A percentile compares a stretch with the other conserved stretches of the same genome.
Conservation (phyloP, 1,284 basidiomycete species). For the Amylostereum areolatum region DNA sequence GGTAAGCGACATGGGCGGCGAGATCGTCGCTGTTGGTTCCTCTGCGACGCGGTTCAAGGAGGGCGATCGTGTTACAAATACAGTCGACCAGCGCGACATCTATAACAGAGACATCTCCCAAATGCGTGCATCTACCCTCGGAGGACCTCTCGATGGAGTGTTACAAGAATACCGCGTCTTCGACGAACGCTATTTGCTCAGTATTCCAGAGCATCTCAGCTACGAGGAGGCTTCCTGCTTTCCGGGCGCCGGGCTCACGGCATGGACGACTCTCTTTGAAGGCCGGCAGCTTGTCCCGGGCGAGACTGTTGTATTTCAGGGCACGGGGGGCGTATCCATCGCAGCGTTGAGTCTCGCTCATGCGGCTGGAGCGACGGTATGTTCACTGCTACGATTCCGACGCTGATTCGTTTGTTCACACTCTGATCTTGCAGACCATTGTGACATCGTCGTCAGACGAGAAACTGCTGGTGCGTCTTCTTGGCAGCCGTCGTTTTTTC, state of each 20-base stretch:
- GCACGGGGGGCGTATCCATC: constrained; percentile 35
- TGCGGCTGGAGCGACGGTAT: not conserved
- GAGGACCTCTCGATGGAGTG: constrained; percentile 9
- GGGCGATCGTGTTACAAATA: constrained; percentile 1
- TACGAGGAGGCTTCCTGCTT: constrained; percentile 8
- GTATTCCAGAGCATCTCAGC: constrained; percentile 2
- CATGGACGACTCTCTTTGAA: constrained; percentile 33
- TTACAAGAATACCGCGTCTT: constrained; percentile 7
- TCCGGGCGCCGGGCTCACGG: constrained; percentile 27
- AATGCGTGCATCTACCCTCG: constrained; percentile 1
- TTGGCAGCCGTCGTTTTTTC: not conserved
- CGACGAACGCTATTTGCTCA: not conserved
- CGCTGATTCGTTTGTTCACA: not conserved
- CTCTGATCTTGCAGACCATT: constrained; percentile 18
- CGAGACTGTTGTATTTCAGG: constrained; percentile 29
- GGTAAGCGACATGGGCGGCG: constrained; percentile 2
- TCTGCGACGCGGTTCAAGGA: not conserved
- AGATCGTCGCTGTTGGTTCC: not conserved
- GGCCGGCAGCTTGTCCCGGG: constrained; percentile 21
- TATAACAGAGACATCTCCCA: not conserved
- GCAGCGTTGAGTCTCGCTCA: constrained; percentile 3
- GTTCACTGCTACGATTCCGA: not conserved
- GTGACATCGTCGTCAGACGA: constrained; percentile 38
- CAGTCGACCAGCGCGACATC: not conserved
- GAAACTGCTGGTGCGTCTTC: constrained; percentile 24